A percentile compares a stretch with the other conserved stretches of the same genome.
These are phyloP conservation scores for Aspergillus proliferans DNA, from an alignment of 2,329 filamentous ascomycete genomes.

Conservation along the genomic window DNA sequence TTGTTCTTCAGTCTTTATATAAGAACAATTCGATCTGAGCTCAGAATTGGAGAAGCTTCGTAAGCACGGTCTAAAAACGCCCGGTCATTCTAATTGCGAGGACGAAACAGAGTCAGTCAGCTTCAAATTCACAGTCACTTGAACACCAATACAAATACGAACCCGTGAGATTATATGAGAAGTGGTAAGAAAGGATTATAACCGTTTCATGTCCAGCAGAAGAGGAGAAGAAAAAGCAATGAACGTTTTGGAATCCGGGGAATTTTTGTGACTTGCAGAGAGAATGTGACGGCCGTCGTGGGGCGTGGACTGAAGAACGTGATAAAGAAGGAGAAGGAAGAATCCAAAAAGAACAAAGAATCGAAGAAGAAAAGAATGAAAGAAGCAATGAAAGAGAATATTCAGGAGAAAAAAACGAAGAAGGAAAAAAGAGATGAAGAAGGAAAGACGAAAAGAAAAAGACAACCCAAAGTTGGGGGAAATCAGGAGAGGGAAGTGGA, in stretches of 20 bases:
- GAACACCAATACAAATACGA: constrained; percentile 1
- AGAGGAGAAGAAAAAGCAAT: constrained; percentile 1
- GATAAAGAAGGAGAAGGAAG: not conserved
- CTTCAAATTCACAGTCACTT: not conserved
- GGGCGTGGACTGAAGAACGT: not conserved
- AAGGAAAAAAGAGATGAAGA: not conserved
- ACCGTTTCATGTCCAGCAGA: constrained; percentile 2
- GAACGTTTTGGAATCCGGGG: not conserved
- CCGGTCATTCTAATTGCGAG: constrained; percentile 1
- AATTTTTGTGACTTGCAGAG: not conserved
- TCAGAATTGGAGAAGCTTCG: not conserved
- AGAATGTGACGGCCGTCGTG: not conserved
- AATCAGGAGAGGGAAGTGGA: constrained; percentile 3
- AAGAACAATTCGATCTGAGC: not conserved
- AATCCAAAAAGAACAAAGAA: not conserved
- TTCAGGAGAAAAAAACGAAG: not conserved
- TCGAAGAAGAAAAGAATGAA: not conserved
- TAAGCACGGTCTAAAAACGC: not conserved
- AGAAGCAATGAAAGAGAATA: not conserved
- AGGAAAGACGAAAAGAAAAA: not conserved
- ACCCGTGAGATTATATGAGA: constrained; percentile 6
- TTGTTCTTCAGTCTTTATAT: not conserved
- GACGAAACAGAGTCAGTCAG: constrained; percentile 2
- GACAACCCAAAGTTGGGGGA: constrained; percentile 1
- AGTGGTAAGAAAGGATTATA: not conserved